phyloP scores from a whole-genome alignment of 768 basidiomycete genomes.

The Termitomyces sp. region DNA sequence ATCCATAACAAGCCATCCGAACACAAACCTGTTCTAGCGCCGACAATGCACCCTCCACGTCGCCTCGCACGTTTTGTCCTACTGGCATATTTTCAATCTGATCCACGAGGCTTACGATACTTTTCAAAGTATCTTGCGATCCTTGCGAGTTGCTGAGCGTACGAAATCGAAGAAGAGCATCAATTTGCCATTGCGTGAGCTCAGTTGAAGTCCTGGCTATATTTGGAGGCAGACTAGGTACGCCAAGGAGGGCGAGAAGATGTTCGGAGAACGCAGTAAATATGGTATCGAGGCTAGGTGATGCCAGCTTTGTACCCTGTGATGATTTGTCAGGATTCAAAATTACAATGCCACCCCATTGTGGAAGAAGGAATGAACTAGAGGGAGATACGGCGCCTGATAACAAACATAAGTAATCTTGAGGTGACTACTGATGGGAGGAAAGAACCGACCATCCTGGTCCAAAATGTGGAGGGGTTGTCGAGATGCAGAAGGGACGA shows the following conservation, averaged over 20 bases:
- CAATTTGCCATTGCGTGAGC: slow-evolving; percentile 76
- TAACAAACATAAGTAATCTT: slow-evolving; percentile 7
- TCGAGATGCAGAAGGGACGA: slow-evolving; percentile 70
- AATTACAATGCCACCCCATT: slow-evolving; percentile 90
- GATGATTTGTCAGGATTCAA: slow-evolving; percentile 48
- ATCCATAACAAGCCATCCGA: not conserved
- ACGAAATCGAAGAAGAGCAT: slow-evolving; percentile 70
- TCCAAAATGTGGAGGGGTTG: slow-evolving; percentile 70
- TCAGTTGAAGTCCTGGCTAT: slow-evolving; percentile 26
- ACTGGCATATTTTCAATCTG: slow-evolving; percentile 94
- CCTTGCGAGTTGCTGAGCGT: slow-evolving; percentile 64
- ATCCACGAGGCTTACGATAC: slow-evolving; percentile 80
- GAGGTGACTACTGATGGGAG: not conserved
- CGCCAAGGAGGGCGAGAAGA: slow-evolving; percentile 76
- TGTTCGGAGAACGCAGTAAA: slow-evolving; percentile 71
- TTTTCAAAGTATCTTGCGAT: slow-evolving; percentile 71
- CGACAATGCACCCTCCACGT: slow-evolving; percentile 66
- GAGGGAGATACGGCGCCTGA: slow-evolving; percentile 47
- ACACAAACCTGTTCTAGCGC: slow-evolving; percentile 68
- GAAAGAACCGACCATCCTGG: slow-evolving; percentile 36
- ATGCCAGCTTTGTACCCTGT: slow-evolving; percentile 33
- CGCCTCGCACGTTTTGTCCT: slow-evolving; percentile 66
- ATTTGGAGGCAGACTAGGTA: slow-evolving; percentile 55
- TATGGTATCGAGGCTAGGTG: slow-evolving; percentile 40
- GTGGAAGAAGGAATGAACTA: slow-evolving; percentile 83